phyloP scores from a whole-genome alignment of 106 monocot genomes.

The Narthecium ossifragum region DNA sequence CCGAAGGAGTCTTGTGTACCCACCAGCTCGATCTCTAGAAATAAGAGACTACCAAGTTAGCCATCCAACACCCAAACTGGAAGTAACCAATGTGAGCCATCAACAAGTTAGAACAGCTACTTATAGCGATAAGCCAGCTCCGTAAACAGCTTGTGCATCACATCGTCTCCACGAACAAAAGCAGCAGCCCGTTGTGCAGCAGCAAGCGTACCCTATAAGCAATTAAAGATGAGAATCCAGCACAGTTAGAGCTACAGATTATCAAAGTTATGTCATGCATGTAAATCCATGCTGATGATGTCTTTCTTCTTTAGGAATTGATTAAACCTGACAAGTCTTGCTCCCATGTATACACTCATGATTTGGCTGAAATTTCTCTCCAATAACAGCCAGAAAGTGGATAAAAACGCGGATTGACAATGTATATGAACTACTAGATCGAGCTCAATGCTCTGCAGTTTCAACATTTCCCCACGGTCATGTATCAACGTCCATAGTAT shows the following conservation, averaged over 20 bases:
- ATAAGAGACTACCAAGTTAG: neutral
- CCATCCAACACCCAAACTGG: neutral
- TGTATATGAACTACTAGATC: too few species aligned
- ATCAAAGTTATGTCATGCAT: neutral
- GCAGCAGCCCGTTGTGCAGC: slow-evolving; percentile 83
- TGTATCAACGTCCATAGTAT: too few species aligned
- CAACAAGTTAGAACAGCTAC: slow-evolving; percentile 23
- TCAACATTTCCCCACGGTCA: too few species aligned
- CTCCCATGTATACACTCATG: neutral
- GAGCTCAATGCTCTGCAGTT: too few species aligned
- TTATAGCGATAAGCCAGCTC: slow-evolving; percentile 95
- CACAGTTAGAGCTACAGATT: neutral
- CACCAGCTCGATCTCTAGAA: slow-evolving; percentile 83
- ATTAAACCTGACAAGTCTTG: neutral
- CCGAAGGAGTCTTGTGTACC: slow-evolving; percentile 89
- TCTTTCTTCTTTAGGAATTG: neutral
- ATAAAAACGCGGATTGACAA: too few species aligned
- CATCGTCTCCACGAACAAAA: slow-evolving; percentile 97
- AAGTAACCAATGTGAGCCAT: neutral
- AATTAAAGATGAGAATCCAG: slow-evolving; percentile 1
- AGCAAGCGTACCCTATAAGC: slow-evolving; percentile 65
- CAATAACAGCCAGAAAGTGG: too few species aligned
- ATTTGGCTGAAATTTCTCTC: neutral
- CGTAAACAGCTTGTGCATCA: slow-evolving; percentile 90
- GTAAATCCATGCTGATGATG: neutral